phyloP scores from a whole-genome alignment of 208 protist genomes.

The Leishmania turanica region DNA sequence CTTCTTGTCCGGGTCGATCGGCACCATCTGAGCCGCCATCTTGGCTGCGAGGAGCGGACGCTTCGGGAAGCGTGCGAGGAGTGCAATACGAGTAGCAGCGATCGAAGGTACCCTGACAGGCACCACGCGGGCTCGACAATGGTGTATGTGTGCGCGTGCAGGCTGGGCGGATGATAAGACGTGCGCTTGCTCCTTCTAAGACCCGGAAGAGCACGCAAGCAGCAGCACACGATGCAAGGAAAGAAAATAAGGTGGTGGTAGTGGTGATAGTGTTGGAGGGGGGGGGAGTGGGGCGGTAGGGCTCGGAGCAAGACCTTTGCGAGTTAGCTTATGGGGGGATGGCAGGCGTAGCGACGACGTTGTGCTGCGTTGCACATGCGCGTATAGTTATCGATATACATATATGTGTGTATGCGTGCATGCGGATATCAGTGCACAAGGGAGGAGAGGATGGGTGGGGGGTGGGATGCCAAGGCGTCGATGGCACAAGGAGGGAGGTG shows the following conservation, averaged over 20 bases:
- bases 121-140: not conserved
- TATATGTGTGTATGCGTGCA: too few relatives aligned
- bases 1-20: slow-evolving; percentile 90
- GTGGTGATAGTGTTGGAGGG: too few relatives aligned
- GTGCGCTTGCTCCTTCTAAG: not conserved
- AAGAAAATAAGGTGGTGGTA: not conserved
- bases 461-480: not conserved
- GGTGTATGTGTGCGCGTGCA: not conserved
- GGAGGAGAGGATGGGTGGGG: not conserved
- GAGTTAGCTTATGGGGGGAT: not conserved
- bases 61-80: not conserved
- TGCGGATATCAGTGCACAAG: not conserved
- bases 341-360: not conserved
- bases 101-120: not conserved
- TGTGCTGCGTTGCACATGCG: not conserved
- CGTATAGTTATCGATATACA: not conserved
- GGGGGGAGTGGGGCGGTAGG: not conserved
- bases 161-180: not conserved
- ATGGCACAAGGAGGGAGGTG: not conserved
- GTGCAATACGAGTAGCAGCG: too few relatives aligned
- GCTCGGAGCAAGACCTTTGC: not conserved
- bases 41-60: slow-evolving; percentile 4
- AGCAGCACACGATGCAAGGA: not conserved
- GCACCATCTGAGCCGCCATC: slow-evolving; percentile 80
- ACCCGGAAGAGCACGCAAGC: not conserved